These are phyloP conservation scores for Brachypodium distachyon DNA, from an alignment of 202 grass and related monocot species.

Conservation along the genomic window DNA sequence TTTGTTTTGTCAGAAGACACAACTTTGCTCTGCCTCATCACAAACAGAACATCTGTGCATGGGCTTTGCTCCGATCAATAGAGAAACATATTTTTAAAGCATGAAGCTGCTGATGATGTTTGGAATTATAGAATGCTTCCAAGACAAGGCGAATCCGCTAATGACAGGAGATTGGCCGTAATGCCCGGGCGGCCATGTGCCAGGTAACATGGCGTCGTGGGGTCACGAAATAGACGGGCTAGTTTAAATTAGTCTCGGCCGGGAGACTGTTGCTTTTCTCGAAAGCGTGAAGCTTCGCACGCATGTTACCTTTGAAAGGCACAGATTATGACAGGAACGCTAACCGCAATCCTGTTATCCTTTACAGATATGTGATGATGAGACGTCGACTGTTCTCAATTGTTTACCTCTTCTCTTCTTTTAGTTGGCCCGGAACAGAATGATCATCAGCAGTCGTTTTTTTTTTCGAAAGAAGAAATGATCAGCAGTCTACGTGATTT, in stretches of 20 bases:
- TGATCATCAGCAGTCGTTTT: too few relatives aligned
- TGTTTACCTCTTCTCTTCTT: background rate
- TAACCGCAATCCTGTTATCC: background rate
- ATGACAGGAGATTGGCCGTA: constrained; percentile 9
- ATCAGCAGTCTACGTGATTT: too few relatives aligned
- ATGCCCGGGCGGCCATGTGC: constrained; percentile 48
- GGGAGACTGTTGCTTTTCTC: constrained; percentile 6
- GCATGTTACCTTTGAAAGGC: constrained; percentile 18
- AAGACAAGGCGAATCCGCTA: constrained; percentile 15
- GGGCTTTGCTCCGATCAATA: background rate
- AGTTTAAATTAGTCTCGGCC: background rate
- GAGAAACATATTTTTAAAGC: background rate
- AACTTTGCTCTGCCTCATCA: background rate
- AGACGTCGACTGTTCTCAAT: background rate
- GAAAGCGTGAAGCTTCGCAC: constrained; percentile 15
- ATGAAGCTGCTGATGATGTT: background rate
- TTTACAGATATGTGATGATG: background rate
- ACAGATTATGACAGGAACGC: constrained; percentile 12
- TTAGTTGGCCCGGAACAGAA: background rate
- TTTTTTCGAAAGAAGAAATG: too few relatives aligned
- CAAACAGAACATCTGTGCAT: background rate
- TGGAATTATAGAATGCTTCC: constrained; percentile 1
- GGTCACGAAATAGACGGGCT: constrained; percentile 23
- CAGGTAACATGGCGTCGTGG: constrained; percentile 38
- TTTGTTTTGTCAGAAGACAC: background rate